These are phyloP conservation scores for Aspergillus unguis DNA, from an alignment of 2,329 filamentous ascomycete species.

Conservation along the genomic window DNA sequence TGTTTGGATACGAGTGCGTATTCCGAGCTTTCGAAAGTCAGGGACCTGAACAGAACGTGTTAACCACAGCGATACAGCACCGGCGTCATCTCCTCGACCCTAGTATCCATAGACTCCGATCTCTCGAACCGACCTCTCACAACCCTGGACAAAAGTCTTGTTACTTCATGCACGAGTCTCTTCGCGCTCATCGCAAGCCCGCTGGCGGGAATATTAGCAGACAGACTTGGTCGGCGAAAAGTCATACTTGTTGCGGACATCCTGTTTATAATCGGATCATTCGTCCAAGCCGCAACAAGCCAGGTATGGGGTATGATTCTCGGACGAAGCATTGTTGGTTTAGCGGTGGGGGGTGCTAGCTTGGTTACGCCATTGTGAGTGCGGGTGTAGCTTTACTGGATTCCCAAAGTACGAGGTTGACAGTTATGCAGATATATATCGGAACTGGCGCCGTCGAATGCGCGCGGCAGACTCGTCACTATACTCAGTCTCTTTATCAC, in stretches of 20 bases:
- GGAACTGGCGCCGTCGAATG: constrained; percentile 73
- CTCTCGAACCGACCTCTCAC: constrained; percentile 50
- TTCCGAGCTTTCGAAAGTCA: neutral
- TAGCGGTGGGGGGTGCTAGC: constrained; percentile 53
- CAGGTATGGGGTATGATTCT: constrained; percentile 46
- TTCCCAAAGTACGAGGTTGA: constrained; percentile 2
- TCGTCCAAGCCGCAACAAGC: constrained; percentile 41
- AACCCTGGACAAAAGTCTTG: constrained; percentile 57
- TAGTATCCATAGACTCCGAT: constrained; percentile 54
- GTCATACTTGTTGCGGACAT: constrained; percentile 48
- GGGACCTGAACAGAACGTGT: neutral
- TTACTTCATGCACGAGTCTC: constrained; percentile 57
- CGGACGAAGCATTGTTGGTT: constrained; percentile 46
- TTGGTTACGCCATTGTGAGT: constrained; percentile 72
- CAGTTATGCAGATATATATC: constrained; percentile 63
- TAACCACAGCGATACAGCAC: constrained; percentile 42
- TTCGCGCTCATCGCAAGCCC: constrained; percentile 57
- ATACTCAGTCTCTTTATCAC: constrained; percentile 81
- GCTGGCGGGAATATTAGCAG: constrained; percentile 52
- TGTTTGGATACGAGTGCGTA: constrained; percentile 60
- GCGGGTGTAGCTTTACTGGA: neutral
- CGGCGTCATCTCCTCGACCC: constrained; percentile 59
- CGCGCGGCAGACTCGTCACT: constrained; percentile 76
- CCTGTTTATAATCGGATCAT: constrained; percentile 45
- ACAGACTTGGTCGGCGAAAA: constrained; percentile 46